phyloP scores from a whole-genome alignment of 495 filamentous ascomycete species.

The Alectoria sarmentosa region DNA sequence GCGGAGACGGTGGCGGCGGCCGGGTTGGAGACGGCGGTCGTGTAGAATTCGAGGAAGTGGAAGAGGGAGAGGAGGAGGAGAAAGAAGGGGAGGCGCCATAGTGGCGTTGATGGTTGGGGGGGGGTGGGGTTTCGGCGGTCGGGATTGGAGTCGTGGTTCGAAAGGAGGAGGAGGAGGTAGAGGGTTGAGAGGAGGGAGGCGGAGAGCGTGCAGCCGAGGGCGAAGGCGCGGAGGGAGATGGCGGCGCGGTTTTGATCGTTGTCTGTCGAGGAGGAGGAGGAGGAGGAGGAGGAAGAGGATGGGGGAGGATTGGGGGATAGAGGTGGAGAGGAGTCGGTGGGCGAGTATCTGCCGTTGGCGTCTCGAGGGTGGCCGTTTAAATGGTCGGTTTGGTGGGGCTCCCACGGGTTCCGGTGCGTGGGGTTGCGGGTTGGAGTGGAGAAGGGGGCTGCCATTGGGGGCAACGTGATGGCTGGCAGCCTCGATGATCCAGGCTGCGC shows the following conservation, averaged over 20 bases:
- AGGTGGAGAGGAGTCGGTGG: background rate
- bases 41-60: conserved; percentile 95
- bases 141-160: no score
- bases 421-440: background rate
- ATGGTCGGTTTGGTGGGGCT: conserved; percentile 16
- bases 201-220: conserved; percentile 46
- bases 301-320: background rate
- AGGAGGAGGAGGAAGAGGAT: conserved; percentile 8
- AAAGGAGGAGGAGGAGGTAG: conserved; percentile 37
- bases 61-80: conserved; percentile 66
- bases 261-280: conserved; percentile 5
- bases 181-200: conserved; percentile 45
- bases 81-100: conserved; percentile 86
- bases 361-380: conserved; percentile 10
- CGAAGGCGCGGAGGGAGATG: conserved; percentile 69
- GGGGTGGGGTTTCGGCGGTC: conserved; percentile 36
- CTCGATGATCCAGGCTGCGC: background rate
- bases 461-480: background rate
- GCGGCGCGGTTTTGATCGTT: conserved; percentile 53
- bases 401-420: conserved; percentile 7
- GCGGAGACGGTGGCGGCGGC: conserved; percentile 58
- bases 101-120: conserved; percentile 34
- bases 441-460: background rate
- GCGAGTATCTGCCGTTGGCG: background rate
- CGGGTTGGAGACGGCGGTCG: conserved; percentile 79